These are phyloP conservation scores for Penicillium bialowiezense DNA, from an alignment of 495 filamentous ascomycete species.

Conservation along the genomic window DNA sequence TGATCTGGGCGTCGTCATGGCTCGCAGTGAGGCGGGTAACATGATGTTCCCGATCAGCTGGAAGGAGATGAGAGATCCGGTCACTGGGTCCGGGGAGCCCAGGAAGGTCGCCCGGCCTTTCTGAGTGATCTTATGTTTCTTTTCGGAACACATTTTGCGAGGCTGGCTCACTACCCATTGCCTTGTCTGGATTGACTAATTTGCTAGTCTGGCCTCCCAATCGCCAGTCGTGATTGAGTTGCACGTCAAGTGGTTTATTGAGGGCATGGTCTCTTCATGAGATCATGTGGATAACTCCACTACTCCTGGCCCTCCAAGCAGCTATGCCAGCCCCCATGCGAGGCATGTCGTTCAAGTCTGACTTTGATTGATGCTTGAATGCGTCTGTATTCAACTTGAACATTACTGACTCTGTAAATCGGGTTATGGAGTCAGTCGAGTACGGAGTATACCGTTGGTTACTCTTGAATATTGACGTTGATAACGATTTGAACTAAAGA, in stretches of 20 bases:
- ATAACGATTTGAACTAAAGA: slow-evolving; percentile 9
- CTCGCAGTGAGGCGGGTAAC: slow-evolving; percentile 82
- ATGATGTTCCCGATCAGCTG: slow-evolving; percentile 89
- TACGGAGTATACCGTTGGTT: not conserved
- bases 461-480: not conserved
- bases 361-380: not conserved
- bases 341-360: not conserved
- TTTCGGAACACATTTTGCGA: not conserved
- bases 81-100: slow-evolving; percentile 71
- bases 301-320: too few relatives aligned
- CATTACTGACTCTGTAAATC: not conserved
- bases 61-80: slow-evolving; percentile 86
- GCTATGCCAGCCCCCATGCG: not conserved
- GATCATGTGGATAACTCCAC: too few relatives aligned
- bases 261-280: not conserved
- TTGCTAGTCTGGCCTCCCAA: not conserved
- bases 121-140: slow-evolving; percentile 41
- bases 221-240: not conserved
- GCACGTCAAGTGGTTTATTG: not conserved
- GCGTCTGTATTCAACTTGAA: not conserved
- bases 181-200: too few relatives aligned
- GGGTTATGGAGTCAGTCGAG: not conserved
- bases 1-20: slow-evolving; percentile 92
- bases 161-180: not conserved
- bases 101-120: slow-evolving; percentile 95